phyloP scores from a whole-genome alignment of 148 eudicot species.

The Beta vulgaris region DNA sequence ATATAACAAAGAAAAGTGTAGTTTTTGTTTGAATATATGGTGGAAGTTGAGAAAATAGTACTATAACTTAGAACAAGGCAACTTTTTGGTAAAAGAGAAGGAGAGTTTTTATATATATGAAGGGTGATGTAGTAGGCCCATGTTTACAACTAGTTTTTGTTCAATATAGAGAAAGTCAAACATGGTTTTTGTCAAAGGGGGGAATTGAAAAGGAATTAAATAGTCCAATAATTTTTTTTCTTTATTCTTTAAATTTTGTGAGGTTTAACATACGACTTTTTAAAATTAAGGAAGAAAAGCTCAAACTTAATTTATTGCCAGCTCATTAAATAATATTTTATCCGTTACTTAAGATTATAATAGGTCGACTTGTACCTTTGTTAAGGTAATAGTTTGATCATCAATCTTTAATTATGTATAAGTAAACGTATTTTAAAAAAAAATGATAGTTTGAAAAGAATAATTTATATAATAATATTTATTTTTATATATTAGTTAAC shows the following conservation, averaged over 20 bases:
- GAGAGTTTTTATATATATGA: background rate
- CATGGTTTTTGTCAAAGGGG: background rate
- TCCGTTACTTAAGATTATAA: no score
- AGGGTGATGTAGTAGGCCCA: background rate
- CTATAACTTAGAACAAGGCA: no score
- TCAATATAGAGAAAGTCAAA: background rate
- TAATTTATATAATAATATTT: background rate
- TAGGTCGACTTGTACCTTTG: no score
- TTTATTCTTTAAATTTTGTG: background rate
- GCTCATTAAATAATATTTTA: slow-evolving; percentile 6
- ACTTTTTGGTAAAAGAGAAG: background rate
- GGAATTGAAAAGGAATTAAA: background rate
- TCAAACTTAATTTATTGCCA: slow-evolving; percentile 15
- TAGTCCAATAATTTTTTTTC: background rate
- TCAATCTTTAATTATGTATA: no score
- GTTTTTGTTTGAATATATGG: no score
- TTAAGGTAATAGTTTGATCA: no score
- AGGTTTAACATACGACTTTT: background rate
- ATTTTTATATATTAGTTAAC: no score
- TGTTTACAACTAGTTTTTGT: slow-evolving; percentile 3
- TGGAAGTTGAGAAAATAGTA: no score
- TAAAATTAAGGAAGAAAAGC: background rate
- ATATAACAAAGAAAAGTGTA: no score
- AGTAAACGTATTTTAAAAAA: no score
- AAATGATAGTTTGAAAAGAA: background rate